Base-by-base conservation (phyloP, 805 yeast genomes). In the Cyberlindnera meyerae region DNA sequence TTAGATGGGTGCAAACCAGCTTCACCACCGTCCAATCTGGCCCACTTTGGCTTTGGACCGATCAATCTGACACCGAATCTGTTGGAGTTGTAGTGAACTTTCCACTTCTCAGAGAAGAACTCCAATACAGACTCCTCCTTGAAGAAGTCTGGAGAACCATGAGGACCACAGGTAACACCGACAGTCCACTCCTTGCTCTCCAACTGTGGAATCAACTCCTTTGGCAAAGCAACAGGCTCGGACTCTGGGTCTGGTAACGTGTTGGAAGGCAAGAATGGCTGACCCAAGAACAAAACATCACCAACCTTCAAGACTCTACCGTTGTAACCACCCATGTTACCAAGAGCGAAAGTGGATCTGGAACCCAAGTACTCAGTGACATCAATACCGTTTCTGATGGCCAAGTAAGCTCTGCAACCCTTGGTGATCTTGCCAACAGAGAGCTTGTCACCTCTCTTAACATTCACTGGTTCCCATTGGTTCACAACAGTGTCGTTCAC, bases 1-100 rank as follows among this genome's bases (percentile, higher is more conserved):
- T 90, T 90, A n/a, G 97, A 88, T 33, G 98, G 98, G 66, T 90
- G 98, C 55, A 90, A 70, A 39, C 98, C 98, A 40, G 93, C 98
- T 53, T 88, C 96, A 43, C 97, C 98, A 64, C 97, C 98, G 58
- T 88, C 96, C 8, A 72, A 60, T 66, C 98, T 77, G 11, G 97
- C 96, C 98, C 97, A 93, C 55, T 76, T 72, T 11, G 97, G 98
- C 62, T 88, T 90, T 40, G 97, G 97, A 30, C 97, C 97, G 47
- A 83, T 79, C 49, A 90, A 70, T 57, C 97, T 77, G 24, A 90
- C 95, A 58, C 98, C 98, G 61, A 90, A 90, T 60, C 98, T 76
- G 65, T 90, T 90, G 22, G 97, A 89, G 65, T 90, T 90, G 70
- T 93, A 93, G 60, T 93, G 97, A 34, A 90, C 88, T 61, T 88